Base-by-base conservation (phyloP, 306 rosid species). In the Lotus japonicus region DNA sequence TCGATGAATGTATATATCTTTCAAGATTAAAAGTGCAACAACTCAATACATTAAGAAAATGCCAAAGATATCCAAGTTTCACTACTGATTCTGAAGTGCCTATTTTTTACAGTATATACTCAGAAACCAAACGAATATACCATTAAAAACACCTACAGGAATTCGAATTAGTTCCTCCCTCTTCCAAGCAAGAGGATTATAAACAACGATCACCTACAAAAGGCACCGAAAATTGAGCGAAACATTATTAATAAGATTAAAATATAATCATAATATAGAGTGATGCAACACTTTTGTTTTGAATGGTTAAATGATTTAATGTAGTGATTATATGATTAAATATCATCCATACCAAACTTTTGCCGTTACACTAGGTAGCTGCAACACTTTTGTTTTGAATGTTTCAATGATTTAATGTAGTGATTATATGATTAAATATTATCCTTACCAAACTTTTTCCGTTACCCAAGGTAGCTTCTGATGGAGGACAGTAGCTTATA, bases 151-250 rank as follows among this genome's bases (percentile, higher is more conserved):
- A 80, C 97, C 76, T 78, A 91, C 97, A 14, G 97, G 96, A 71
- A 91, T 85, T 82, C 82, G 87, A 66, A 91, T 73, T 13, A 87
- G 74, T 71, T 91, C 97, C 77, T 85, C 81, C 77, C 96, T 87
- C 74, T 78, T 83, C 96, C 96, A 87, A 66, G 90, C 97, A 50
- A 91, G 83, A 58, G 97, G 79, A 44, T 91, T 91, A 70, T 91
- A 91, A 60, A 91, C 88, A 72, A 91, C 83, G 76, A 91, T 77
- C 53, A 87, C 86, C 97, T 91, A 70, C 57, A 72, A 51, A 75
- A 58, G 61, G 35, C 69, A 66, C 11, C 48, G 58, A 45, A 54
- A 51, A 36, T 28, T 19, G 10, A 51, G 68, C 72, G 66, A 60
- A 52, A 55, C 55, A 15, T 56, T 53, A 1, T 63, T 63, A 45